Evolutionary conservation across 371 early-diverging fungal genomes (phyloP), one percentile per base, ranked within the genome.

Genomic region (Apophysomyces sp.): DNA sequence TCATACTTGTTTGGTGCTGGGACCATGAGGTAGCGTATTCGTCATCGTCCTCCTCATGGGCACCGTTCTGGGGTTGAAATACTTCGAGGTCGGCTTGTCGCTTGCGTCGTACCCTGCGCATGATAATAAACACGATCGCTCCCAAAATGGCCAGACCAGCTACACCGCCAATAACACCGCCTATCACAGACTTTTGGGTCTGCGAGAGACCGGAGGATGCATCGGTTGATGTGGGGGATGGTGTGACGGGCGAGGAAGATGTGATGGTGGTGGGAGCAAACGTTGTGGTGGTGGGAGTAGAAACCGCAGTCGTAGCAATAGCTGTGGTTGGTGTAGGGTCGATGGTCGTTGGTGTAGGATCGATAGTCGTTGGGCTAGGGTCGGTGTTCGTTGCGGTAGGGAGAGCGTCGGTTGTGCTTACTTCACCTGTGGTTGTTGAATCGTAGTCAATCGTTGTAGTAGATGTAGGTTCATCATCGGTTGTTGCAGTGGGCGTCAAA

Each of bases 111-210:
- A 29, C 61, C 39, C 57, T 55, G 16, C 69, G 68, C 18, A 70
- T 11, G 2, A 72, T 52, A 0, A 70, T 55, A 52, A 76, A 76
- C 4, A 57, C 63, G 18, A 63, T 8, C 1, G 63, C 69, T 36
- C 65, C 73, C 54, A 76, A 24, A 27, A 76, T 30, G 28, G 65
- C 67, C 15, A 60, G 52, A 24, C 76, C 76, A n/a, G 49, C 73
- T 13, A 76, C 67, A 16, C 67, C 76, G 21, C 76, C 76, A 27
- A 76, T 61, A 4, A 72, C 73, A 36, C 69, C 76, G 30, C 76
- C 76, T 34, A 62, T 71, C 41, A 72, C 72, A 4, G 71, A 68
- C 28, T 70, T 68, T 24, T 59, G 61, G 9, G 29, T 30, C 11
- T 28, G 21, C 4, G 60, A 59, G 8, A 52, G 32, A 18, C 60